Evolutionary conservation across 1,139 yeast species (phyloP).

Genomic region (Ashbya aceris): DNA sequence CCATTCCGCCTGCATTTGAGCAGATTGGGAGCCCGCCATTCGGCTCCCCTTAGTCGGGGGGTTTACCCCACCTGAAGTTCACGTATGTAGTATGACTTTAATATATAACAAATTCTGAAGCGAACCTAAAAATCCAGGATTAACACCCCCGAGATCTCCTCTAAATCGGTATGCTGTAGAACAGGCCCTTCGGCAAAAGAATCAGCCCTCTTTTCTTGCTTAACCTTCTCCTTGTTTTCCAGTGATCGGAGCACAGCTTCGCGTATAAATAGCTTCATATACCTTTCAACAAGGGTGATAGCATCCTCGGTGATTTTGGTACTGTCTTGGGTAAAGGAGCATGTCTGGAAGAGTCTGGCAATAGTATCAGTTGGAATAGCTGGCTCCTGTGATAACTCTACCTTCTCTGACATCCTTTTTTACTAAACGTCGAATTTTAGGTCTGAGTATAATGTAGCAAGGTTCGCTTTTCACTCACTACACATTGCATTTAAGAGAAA

Average conservation of each 20-base stretch:
- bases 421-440: too few species aligned
- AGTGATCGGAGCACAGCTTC: conserved; percentile 59
- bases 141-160: conserved; percentile 25
- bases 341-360: conserved; percentile 46
- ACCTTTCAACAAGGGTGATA: conserved; percentile 44
- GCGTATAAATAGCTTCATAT: conserved; percentile 48
- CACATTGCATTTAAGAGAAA: too few species aligned
- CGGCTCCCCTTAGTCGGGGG: too few species aligned
- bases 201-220: conserved; percentile 20
- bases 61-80: too few species aligned
- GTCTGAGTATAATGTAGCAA: too few species aligned
- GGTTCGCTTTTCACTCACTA: too few species aligned
- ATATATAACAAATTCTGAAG: too few species aligned
- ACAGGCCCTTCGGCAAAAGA: conserved; percentile 31
- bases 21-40: too few species aligned
- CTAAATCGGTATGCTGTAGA: conserved; percentile 24
- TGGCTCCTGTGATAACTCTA: not conserved
- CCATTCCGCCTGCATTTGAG: too few species aligned
- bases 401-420: too few species aligned
- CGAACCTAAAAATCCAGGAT: conserved; percentile 16
- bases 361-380: conserved; percentile 38
- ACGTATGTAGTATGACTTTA: too few species aligned
- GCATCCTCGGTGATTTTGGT: conserved; percentile 46
- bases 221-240: conserved; percentile 32
- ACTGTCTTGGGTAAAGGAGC: conserved; percentile 39